Percentiles rank a stretch among this genome's conserved stretches.
phyloP scores from a whole-genome alignment of 1,284 basidiomycete species.

The Sutorius eximius region DNA sequence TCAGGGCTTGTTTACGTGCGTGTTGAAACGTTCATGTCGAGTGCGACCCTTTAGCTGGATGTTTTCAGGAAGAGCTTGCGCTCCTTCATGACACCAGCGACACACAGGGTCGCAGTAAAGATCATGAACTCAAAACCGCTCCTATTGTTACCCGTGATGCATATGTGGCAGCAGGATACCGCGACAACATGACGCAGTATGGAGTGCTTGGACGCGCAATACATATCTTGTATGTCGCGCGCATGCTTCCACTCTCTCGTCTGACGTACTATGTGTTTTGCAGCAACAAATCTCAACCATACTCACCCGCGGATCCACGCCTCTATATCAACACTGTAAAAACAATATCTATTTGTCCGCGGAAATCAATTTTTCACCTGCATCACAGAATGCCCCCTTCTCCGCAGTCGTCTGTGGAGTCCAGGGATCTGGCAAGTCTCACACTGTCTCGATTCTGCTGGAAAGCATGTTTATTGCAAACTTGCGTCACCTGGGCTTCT shows the following conservation, averaged over 20 bases:
- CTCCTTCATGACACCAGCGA: slow-evolving; percentile 40
- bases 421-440: slow-evolving; percentile 71
- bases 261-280: background rate
- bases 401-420: slow-evolving; percentile 62
- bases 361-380: background rate
- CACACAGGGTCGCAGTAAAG: slow-evolving; percentile 24
- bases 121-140: slow-evolving; percentile 51
- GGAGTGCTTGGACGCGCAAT: slow-evolving; percentile 54
- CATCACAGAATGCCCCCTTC: slow-evolving; percentile 54
- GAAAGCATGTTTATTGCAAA: slow-evolving; percentile 64
- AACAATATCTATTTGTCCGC: background rate
- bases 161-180: slow-evolving; percentile 38
- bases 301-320: slow-evolving; percentile 41
- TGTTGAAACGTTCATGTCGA: slow-evolving; percentile 1
- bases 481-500: slow-evolving; percentile 46
- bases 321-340: slow-evolving; percentile 63
- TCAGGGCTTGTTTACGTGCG: slow-evolving; percentile 23
- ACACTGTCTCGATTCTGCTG: slow-evolving; percentile 62
- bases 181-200: slow-evolving; percentile 46
- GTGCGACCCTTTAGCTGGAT: background rate
- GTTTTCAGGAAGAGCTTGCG: slow-evolving; percentile 41
- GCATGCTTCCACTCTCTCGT: background rate
- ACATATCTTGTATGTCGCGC: slow-evolving; percentile 42
- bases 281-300: slow-evolving; percentile 35
- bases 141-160: slow-evolving; percentile 58